Conservation (phyloP, 2,329 filamentous ascomycete species). For the Coniosporium tulheliwenetii region DNA sequence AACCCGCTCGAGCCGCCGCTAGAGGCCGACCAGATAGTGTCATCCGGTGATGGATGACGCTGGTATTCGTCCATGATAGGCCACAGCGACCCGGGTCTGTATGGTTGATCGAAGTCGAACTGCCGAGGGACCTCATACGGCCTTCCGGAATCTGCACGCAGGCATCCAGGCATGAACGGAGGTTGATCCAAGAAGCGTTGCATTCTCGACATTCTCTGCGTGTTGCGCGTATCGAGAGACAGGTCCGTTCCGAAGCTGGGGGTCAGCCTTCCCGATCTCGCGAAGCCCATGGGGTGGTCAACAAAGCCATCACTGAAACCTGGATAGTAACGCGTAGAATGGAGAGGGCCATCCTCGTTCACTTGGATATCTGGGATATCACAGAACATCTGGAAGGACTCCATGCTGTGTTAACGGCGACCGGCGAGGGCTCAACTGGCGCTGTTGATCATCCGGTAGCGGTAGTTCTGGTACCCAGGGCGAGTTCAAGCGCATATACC, state of each 20-base stretch:
- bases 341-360: conserved; percentile 4
- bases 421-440: too few species aligned
- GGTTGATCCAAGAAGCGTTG: conserved; percentile 16
- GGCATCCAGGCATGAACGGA: conserved; percentile 12
- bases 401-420: conserved; percentile 1
- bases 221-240: conserved; percentile 8
- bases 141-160: conserved; percentile 10
- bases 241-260: conserved; percentile 8
- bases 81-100: conserved; percentile 9
- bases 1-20: conserved; percentile 10
- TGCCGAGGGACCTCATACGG: conserved; percentile 2
- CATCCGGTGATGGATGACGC: conserved; percentile 17
- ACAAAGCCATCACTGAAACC: conserved; percentile 2
- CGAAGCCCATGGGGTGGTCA: conserved; percentile 1
- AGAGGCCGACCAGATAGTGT: conserved; percentile 13
- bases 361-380: conserved; percentile 12
- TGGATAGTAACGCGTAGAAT: conserved; percentile 3
- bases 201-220: conserved; percentile 12
- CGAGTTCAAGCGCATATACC: too few species aligned
- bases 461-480: too few species aligned
- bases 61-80: conserved; percentile 3
- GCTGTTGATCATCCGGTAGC: too few species aligned
- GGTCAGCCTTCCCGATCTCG: conserved; percentile 2
- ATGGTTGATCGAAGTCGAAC: conserved; percentile 6
- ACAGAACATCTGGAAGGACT: conserved; percentile 2